Base-by-base conservation (phyloP, 257 asterid genomes). In the Gynochthodes officinalis region DNA sequence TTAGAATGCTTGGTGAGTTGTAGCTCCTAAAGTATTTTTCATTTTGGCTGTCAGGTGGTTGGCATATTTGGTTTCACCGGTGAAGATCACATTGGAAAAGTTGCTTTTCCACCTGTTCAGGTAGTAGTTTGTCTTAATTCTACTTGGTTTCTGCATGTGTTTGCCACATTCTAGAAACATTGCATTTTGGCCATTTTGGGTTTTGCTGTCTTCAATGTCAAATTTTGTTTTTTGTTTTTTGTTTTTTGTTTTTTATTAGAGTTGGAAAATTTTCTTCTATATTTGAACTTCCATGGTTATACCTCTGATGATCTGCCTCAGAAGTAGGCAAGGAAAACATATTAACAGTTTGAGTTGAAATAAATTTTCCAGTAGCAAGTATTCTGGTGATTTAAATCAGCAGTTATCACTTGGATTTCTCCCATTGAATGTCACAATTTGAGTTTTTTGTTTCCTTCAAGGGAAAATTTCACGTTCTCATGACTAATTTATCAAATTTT, bases 21-120 rank as follows among this genome's bases (percentile, higher is more conserved):
- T 16, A 28, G 32, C 21, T 35, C 57, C 43, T 64, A 19, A 39
- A 74, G 23, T 27, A 27, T 11, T 46, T 4, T 30, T 30, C 46
- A 66, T 55, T 59, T 50, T 18, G 48, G 46, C 52, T 68, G 55
- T 75, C 87, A 91, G 99, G 97, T 82, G 39, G 93, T 86, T 49
- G 97, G 97, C 53, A 91, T 94, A 64, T 94, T 94, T 78, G 99
- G 99, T 79, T 94, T 94, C 81, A 85, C 76, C 40, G 97, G 97
- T 54, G 99, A 94, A 82, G 99, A 94, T 78, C 97, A 91, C 87
- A 94, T 94, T 43, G 99, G 97, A 42, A 94, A 91, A 84, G 87
- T 87, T 79, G 75, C 89, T 86, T 94, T 94, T 74, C 99, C 99
- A 28, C 93, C 99, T 33, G 83, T 94, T 71, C 99, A 94, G 99